Evolutionary conservation across 208 protist species (phyloP), one percentile per base, ranked within the genome.

Genomic region (Leishmania gerbilli): DNA sequence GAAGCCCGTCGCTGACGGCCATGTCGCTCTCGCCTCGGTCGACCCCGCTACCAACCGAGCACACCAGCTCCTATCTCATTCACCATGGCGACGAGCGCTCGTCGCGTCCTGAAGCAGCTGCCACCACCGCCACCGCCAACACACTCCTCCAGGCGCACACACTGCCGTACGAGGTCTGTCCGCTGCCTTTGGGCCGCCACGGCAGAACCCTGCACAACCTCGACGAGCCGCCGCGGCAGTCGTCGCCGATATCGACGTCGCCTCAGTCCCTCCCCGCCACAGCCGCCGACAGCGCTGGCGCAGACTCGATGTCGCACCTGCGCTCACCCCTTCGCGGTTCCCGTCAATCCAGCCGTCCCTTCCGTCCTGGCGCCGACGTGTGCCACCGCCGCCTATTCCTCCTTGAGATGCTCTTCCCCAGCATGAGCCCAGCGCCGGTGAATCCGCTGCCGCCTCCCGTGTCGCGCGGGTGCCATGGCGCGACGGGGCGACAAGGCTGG

Each of bases 151-250:
- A 51, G 3, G 19, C 71, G 1, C 76, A 74, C 76, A 77, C 71
- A 3, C 82, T 85, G n/a, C 67, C 82, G 11, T 85, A 71, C 78
- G 82, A 85, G 62, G 82, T 85, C n/a, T 85, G 82, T 62, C 82
- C 82, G 51, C 45, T 85, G 47, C 74, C 81, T 53, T 37, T 85
- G 62, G 77, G 82, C 34, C 64, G 74, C 77, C 76, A 85, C 67
- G 65, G 77, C 47, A 77, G 53, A 31, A 81, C 49, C 31, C 72
- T 82, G 49, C 82, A 82, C 42, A 40, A 56, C 19, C 34, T 24
- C 21, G 27, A 79, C 64, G 82, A 81, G 40, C 40, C 62, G n/a
- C 40, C 55, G 60, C 53, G 21, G 9, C 79, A 49, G 76, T 76
- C 80, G 55, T 69, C 31, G 15, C 82, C 76, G 72, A n/a, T 68